Evolutionary conservation across 805 yeast species (phyloP), one percentile per base, ranked within the genome.

Genomic region (Candida sphagnicola): DNA sequence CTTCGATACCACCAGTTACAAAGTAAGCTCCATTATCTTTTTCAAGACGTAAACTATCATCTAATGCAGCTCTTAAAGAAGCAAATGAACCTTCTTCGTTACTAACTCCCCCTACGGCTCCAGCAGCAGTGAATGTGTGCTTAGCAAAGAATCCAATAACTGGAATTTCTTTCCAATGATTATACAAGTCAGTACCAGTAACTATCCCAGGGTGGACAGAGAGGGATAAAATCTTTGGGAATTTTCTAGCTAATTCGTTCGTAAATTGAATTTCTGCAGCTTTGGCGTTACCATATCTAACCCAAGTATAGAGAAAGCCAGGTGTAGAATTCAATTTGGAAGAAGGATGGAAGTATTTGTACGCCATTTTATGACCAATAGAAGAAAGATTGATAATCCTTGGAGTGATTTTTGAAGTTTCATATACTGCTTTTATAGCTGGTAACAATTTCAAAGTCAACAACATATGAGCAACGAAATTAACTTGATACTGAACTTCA

Each of bases 401-500:
- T 4, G 72, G 67, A 4, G 37, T 31, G 2, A 44, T 39, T 19
- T 32, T 31, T 2, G 47, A 45, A 25, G 47, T 43, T 5, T 47
- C 28, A 6, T 45, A 45, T 2, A 51, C 56, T 2, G 46, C 46
- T 33, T 53, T 34, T 33, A 67, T 45, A 3, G 40, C 45, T 2
- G 67, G 64, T 13, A 64, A 28, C 26, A 65, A 48, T 37, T 45
- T 47, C 13, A 56, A 43, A 4, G 67, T 58, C 45, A 67, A 53
- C 21, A 67, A 45, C n/a, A 62, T 42, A 33, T 62, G 72, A 13
- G 60, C 53, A 19, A 60, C 60, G 26, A 50, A 54, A 43, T 67
- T 67, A 16, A 62, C 70, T 49, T 67, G 73, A 47, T 61, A 65
- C 51, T 67, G 72, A 28, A 65, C 48, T 45, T 67, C 73, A 46